Conservation (phyloP, 306 rosid genomes). For the Medicago lupulina region DNA sequence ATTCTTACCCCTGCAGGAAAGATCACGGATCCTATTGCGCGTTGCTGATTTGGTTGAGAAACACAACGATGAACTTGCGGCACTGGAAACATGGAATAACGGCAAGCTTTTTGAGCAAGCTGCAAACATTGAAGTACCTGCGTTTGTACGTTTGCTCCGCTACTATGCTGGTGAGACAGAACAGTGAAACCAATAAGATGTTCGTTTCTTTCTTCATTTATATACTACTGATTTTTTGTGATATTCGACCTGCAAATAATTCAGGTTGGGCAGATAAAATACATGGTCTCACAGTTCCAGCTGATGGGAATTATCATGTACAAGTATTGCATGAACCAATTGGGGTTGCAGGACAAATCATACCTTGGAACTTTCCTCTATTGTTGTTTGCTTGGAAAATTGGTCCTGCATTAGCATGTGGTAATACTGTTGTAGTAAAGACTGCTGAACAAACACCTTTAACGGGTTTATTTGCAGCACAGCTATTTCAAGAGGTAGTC, state of each 20-base stretch:
- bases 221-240: background rate
- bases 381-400: constrained; percentile 90
- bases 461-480: constrained; percentile 70
- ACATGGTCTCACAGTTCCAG: constrained; percentile 84
- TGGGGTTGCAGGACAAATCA: constrained; percentile 95
- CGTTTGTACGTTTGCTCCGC: constrained; percentile 66
- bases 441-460: constrained; percentile 96
- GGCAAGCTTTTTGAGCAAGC: constrained; percentile 89
- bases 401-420: constrained; percentile 89
- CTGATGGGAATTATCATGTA: constrained; percentile 77
- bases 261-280: constrained; percentile 96
- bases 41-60: constrained; percentile 83
- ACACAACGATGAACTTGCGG: constrained; percentile 73
- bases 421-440: constrained; percentile 79
- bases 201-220: too few species aligned
- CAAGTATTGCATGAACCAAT: constrained; percentile 92
- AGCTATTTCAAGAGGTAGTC: constrained; percentile 73
- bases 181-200: too few species aligned
- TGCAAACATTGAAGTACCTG: constrained; percentile 67
- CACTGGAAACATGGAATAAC: constrained; percentile 92
- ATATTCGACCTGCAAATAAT: background rate
- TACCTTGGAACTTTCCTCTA: constrained; percentile 97
- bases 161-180: constrained; percentile 73
- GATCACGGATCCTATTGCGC: constrained; percentile 64
- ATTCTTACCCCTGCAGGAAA: constrained; percentile 52